Base-by-base conservation (phyloP, 345 rosid genomes). In the Pugionium cornutum region DNA sequence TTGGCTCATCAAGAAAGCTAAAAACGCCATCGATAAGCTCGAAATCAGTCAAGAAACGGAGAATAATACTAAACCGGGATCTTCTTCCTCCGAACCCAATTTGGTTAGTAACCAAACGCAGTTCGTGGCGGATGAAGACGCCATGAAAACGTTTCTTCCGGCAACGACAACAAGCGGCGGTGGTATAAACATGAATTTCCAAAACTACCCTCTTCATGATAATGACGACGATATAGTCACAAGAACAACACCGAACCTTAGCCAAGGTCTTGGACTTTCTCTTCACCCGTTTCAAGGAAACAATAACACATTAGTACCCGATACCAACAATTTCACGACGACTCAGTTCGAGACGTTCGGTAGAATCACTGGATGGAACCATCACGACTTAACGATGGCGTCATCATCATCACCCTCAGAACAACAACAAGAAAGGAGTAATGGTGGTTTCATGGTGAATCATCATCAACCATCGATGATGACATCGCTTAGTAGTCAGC, bases 1-100 rank as follows among this genome's bases (percentile, higher is more conserved):
- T 43, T 89, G 96, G 96, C 87, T 89, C 51, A 89, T 89, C 60
- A 82, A 76, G 69, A 86, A 89, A 69, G 96, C 96, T 0, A 86
- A 84, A 66, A 56, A 88, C 2, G 76, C 92, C 37, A 89, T 89
- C 27, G 96, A 89, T 75, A 81, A 83, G 75, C 89, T 89, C 28
- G 80, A 82, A 27, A 77, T 72, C 81, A 54, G 73, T 50, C 72
- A 67, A 75, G 84, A 82, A 47, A 58, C 80, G 69, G 78, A 4
- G 72, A 77, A 25, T 49, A 62, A 29, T 28, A 62, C 47, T 40
- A 71, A 71, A 64, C 65, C 69, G 44, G 53, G 58, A 26, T 55
- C 75, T 70, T 68, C 72, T 58, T 25, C 85, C n/a, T 66, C 84
- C 45, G 83, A 80, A 2, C 75, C 77, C 46, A 72, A 67, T 61